phyloP scores from a whole-genome alignment of 2,329 filamentous ascomycete genomes.

The Scedosporium minutisporum region DNA sequence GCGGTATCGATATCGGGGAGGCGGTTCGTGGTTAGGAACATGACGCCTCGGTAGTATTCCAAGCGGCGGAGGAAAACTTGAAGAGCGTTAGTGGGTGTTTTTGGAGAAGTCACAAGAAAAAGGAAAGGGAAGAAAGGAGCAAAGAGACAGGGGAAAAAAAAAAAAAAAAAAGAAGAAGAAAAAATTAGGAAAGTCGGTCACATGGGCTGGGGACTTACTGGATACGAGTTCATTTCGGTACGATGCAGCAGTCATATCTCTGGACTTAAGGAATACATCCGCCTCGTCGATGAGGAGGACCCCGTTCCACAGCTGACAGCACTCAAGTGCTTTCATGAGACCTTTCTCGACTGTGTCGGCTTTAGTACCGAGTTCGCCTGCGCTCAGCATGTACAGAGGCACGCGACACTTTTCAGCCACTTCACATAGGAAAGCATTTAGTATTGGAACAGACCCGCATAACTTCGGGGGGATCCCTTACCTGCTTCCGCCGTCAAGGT shows the following conservation, averaged over 20 bases:
- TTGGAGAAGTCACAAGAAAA: no score
- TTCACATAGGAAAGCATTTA: not conserved
- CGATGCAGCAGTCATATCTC: not conserved
- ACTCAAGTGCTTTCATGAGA: slow-evolving; percentile 7
- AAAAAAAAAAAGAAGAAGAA: no score
- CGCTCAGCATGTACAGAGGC: slow-evolving; percentile 12
- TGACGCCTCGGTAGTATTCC: slow-evolving; percentile 4
- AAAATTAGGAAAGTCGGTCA: no score
- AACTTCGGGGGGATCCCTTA: not conserved
- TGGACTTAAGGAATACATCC: slow-evolving; percentile 9
- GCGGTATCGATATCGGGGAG: not conserved
- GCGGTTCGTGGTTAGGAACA: not conserved
- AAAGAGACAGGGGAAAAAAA: no score
- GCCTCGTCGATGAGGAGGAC: slow-evolving; percentile 13
- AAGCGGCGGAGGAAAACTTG: slow-evolving; percentile 5
- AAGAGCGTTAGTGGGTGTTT: not conserved
- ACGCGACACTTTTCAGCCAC: slow-evolving; percentile 5
- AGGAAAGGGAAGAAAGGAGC: no score
- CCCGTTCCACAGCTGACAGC: slow-evolving; percentile 11
- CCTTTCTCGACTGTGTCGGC: slow-evolving; percentile 8
- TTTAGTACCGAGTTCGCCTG: slow-evolving; percentile 11
- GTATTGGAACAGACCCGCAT: no score
- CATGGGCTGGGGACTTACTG: not conserved
- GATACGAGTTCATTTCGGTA: not conserved
- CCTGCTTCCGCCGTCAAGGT: not conserved